These are phyloP conservation scores for Clarireedia homoeocarpa DNA, from an alignment of 2,329 filamentous ascomycete species.

Conservation along the genomic window DNA sequence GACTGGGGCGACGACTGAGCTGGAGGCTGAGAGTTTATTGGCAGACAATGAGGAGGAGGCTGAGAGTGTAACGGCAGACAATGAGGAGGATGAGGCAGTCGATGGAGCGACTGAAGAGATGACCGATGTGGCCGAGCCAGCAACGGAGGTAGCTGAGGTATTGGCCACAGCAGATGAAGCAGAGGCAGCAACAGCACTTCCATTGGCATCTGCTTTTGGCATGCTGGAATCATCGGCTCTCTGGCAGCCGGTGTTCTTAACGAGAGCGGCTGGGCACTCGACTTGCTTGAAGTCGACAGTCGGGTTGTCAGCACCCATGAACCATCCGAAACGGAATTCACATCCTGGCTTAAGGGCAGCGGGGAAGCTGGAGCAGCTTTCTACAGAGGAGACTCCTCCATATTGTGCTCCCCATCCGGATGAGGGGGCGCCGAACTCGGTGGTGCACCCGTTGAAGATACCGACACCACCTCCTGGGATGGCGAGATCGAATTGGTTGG, in stretches of 20 bases:
- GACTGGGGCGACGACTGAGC: background rate
- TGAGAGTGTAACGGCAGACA: background rate
- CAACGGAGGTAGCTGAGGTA: background rate
- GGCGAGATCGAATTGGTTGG: constrained; percentile 51
- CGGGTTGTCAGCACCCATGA: constrained; percentile 41
- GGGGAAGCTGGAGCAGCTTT: constrained; percentile 38
- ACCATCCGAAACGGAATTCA: constrained; percentile 47
- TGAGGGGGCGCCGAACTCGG: constrained; percentile 37
- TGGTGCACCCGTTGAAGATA: constrained; percentile 44
- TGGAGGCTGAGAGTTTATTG: background rate
- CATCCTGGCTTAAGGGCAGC: constrained; percentile 37
- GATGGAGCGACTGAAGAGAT: background rate
- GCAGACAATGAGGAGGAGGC: background rate
- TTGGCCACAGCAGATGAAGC: background rate
- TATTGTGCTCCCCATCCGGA: constrained; percentile 39
- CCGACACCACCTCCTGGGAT: constrained; percentile 50
- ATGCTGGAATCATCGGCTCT: constrained; percentile 17
- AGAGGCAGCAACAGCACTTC: background rate
- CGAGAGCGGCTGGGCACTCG: constrained; percentile 38
- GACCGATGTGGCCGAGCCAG: background rate
- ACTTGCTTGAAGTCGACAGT: constrained; percentile 39
- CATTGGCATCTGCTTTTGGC: constrained; percentile 1
- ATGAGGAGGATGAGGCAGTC: background rate
- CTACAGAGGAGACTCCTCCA: constrained; percentile 38
- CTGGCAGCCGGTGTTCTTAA: constrained; percentile 36